A percentile compares a stretch with the other conserved stretches of the same genome.
Evolutionary conservation across 257 asterid genomes (phyloP).

Genomic region (Dorcoceras hygrometricum): DNA sequence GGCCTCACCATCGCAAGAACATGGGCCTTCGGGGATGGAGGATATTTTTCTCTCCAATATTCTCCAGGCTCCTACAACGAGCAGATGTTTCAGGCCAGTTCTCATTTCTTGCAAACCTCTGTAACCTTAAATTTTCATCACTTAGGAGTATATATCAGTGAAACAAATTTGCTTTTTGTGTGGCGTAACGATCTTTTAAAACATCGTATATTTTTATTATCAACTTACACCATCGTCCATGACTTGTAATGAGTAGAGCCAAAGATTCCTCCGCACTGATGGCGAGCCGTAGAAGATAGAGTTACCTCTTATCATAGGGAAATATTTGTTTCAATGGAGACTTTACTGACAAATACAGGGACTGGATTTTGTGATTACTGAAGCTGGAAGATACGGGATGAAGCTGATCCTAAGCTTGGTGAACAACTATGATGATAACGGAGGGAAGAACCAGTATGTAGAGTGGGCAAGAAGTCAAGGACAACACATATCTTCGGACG

Average conservation of each 20-base stretch:
- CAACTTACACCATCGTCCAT: too few relatives aligned
- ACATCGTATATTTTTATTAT: too few relatives aligned
- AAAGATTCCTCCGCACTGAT: too few relatives aligned
- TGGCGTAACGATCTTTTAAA: too few relatives aligned
- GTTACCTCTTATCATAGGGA: too few relatives aligned
- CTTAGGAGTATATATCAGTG: too few relatives aligned
- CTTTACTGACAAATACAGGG: slow-evolving; percentile 33
- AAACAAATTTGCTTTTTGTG: too few relatives aligned
- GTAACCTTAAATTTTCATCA: background rate
- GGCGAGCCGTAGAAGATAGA: too few relatives aligned
- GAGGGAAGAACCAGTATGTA: slow-evolving; percentile 67
- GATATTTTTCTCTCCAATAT: slow-evolving; percentile 45
- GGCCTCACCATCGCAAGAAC: slow-evolving; percentile 50
- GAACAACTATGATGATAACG: slow-evolving; percentile 49
- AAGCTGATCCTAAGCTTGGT: slow-evolving; percentile 62
- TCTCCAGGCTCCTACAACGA: slow-evolving; percentile 63
- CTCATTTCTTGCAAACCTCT: background rate
- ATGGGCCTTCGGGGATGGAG: slow-evolving; percentile 75
- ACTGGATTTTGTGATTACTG: slow-evolving; percentile 58
- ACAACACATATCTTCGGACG: slow-evolving; percentile 40
- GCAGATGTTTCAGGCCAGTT: slow-evolving; percentile 50
- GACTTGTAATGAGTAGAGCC: too few relatives aligned
- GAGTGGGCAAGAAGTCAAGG: slow-evolving; percentile 59
- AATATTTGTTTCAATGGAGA: too few relatives aligned
- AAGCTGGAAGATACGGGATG: slow-evolving; percentile 55